Percentiles rank a stretch among this genome's conserved stretches.
These are phyloP conservation scores for Nigrograna mackinnonii DNA, from an alignment of 2,329 filamentous ascomycete genomes.

Conservation along the genomic window DNA sequence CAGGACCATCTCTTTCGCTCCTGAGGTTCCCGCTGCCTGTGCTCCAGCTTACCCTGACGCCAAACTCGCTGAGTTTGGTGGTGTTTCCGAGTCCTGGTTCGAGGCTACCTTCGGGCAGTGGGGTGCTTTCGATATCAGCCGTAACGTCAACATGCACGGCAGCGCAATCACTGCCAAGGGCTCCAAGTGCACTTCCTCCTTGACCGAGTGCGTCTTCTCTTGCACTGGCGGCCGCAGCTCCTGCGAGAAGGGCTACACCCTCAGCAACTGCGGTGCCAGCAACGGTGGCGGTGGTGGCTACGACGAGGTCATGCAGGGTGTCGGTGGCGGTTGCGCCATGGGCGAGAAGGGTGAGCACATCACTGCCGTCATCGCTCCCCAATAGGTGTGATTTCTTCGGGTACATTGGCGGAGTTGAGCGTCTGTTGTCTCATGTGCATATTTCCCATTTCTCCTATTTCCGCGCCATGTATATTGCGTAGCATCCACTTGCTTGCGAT, in stretches of 20 bases:
- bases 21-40: slow-evolving; percentile 45
- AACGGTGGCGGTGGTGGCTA: slow-evolving; percentile 31
- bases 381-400: not conserved
- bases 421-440: too few relatives aligned
- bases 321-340: slow-evolving; percentile 37
- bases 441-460: too few relatives aligned
- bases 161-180: slow-evolving; percentile 42
- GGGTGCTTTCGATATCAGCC: slow-evolving; percentile 48
- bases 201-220: slow-evolving; percentile 48
- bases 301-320: slow-evolving; percentile 27
- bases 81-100: slow-evolving; percentile 49
- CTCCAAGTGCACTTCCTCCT: slow-evolving; percentile 46
- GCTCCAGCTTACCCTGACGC: slow-evolving; percentile 41
- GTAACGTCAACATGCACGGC: slow-evolving; percentile 51
- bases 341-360: slow-evolving; percentile 25
- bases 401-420: not conserved
- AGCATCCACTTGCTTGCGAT: too few relatives aligned
- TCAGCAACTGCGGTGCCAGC: slow-evolving; percentile 38
- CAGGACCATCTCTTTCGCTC: slow-evolving; percentile 43
- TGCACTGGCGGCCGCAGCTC: slow-evolving; percentile 38
- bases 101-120: slow-evolving; percentile 45
- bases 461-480: too few relatives aligned
- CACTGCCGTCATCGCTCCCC: slow-evolving; percentile 23
- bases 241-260: slow-evolving; percentile 44
- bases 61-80: slow-evolving; percentile 37